These are phyloP conservation scores for Chenopodium album DNA, from an alignment of 148 eudicot species.

Conservation along the genomic window DNA sequence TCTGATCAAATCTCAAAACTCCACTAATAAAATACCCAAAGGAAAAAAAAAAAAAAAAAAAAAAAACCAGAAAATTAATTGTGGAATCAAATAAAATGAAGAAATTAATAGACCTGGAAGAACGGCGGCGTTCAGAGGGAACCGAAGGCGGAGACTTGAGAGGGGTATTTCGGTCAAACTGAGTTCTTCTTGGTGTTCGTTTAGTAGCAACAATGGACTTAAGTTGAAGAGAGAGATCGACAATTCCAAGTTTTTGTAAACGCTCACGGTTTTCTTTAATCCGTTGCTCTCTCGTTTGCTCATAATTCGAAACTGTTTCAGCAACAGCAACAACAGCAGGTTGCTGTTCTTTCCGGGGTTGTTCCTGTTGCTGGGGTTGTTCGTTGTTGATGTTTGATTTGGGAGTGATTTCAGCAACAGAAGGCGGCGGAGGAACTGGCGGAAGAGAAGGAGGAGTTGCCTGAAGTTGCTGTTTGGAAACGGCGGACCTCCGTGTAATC, in stretches of 20 bases:
- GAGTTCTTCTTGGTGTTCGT: conserved; percentile 31
- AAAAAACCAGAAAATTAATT: background rate
- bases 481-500: conserved; percentile 19
- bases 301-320: conserved; percentile 43
- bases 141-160: conserved; percentile 26
- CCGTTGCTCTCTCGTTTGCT: conserved; percentile 64
- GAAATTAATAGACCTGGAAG: conserved; percentile 49
- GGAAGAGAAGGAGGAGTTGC: conserved; percentile 4
- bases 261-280: conserved; percentile 72
- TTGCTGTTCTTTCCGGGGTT: background rate
- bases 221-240: conserved; percentile 67
- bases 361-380: conserved; percentile 5
- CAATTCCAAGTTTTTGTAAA: conserved; percentile 75
- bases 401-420: background rate
- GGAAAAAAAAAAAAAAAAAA: background rate
- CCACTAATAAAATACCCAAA: background rate
- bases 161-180: conserved; percentile 28
- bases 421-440: background rate
- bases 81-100: background rate
- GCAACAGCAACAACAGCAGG: background rate
- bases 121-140: conserved; percentile 56
- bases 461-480: conserved; percentile 2
- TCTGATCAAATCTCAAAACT: background rate
- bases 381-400: background rate
- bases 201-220: conserved; percentile 36